Evolutionary conservation across 2,329 filamentous ascomycete genomes (phyloP).

Genomic region (Sphaerulina vaccinii): DNA sequence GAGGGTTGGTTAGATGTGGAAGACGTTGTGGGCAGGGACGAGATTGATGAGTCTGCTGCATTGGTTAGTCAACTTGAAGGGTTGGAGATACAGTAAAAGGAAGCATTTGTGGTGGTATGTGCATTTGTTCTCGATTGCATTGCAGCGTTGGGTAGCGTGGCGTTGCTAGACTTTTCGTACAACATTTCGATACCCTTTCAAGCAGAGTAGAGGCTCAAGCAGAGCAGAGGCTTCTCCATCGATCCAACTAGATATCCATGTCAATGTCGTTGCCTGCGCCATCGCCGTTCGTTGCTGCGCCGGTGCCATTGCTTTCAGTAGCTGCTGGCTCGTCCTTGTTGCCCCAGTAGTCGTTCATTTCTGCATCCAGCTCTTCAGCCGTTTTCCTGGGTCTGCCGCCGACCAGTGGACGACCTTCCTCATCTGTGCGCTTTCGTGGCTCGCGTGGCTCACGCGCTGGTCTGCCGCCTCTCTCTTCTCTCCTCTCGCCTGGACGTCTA

Average conservation of each 20-base stretch:
- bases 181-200: neutral
- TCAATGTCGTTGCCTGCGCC: slow-evolving; percentile 33
- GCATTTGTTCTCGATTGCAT: slow-evolving; percentile 1
- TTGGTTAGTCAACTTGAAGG: slow-evolving; percentile 21
- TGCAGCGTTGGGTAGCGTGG: slow-evolving; percentile 6
- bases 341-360: slow-evolving; percentile 92
- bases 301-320: slow-evolving; percentile 31
- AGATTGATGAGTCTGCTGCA: slow-evolving; percentile 17
- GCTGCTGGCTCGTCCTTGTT: slow-evolving; percentile 39
- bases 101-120: neutral
- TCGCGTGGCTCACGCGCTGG: slow-evolving; percentile 36
- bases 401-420: slow-evolving; percentile 45
- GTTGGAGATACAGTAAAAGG: slow-evolving; percentile 10
- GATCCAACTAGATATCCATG: slow-evolving; percentile 39
- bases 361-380: slow-evolving; percentile 87
- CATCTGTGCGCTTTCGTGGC: slow-evolving; percentile 35
- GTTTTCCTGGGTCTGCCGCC: slow-evolving; percentile 71
- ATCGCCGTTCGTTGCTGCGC: slow-evolving; percentile 22
- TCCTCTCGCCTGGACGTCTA: slow-evolving; percentile 47
- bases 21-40: slow-evolving; percentile 36
- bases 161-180: neutral
- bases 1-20: slow-evolving; percentile 38
- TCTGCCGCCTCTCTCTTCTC: slow-evolving; percentile 45
- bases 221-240: neutral
- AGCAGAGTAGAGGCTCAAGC: neutral